Evolutionary conservation across 176 grass and related monocot species (phyloP), one percentile per base, ranked within the genome.

Genomic region (Oryza meridionalis): DNA sequence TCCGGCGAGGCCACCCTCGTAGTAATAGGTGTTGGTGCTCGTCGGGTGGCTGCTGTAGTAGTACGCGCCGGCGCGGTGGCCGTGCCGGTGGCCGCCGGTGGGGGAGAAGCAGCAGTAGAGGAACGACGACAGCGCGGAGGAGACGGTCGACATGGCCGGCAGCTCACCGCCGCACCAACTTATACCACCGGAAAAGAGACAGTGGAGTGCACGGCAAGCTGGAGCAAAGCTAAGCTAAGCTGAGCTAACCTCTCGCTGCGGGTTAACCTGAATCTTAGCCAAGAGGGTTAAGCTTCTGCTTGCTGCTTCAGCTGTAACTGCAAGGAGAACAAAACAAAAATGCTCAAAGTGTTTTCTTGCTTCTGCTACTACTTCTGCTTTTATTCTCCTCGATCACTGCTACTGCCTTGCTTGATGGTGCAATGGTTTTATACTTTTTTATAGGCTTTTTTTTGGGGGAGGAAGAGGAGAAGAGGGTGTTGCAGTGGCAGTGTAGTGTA

Each of bases 91-190:
- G 17, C 89, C 85, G 76, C 81, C 76, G 24, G 65, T 15, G 21
- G 81, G 90, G 70, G 88, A 83, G 84, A 88, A 92, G 83, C 92
- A 94, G 62, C 90, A 90, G 51, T 87, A 71, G 71, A 94, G 80
- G 76, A 94, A 85, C 21, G 90, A 90, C 50, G 92, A 92, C 84
- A 94, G 35, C 3, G 82, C 82, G 1, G 92, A 94, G 68, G 90
- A 92, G 3, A 94, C 87, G 24, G 86, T 73, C 77, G 92, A 89
- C 92, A 94, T 94, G 46, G 64, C 74, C 16, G 13, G 53, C 53
- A 49, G 6, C 47, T 47, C 65, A n/a, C 26, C 35, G 11, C 16
- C 26, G 38, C 19, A 22, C 38, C 38, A 17, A 69, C 75, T 83
- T 86, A 79, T 87, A 78, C 24, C 6, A 25, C 64, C 9, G 42